Evolutionary conservation across 2,329 filamentous ascomycete genomes (phyloP).

Genomic region (Botryosphaeria dothidea): DNA sequence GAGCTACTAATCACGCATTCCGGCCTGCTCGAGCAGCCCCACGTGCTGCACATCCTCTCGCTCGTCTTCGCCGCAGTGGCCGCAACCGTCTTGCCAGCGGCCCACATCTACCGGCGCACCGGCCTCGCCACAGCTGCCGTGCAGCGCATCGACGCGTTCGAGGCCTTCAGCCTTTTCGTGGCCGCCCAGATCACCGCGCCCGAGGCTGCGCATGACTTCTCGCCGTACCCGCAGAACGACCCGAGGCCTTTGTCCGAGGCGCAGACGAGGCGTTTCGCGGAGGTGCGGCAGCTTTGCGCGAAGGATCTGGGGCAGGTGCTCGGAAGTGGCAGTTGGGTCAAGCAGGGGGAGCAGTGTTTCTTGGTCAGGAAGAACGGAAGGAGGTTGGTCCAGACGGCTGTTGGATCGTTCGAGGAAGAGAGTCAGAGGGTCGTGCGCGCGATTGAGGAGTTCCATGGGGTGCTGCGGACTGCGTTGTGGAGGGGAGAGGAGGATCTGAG

Average conservation of each 20-base stretch:
- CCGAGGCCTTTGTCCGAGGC: slow-evolving; percentile 21
- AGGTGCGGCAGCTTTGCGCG: slow-evolving; percentile 30
- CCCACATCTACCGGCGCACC: slow-evolving; percentile 49
- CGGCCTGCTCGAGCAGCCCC: slow-evolving; percentile 38
- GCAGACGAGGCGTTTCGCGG: not conserved
- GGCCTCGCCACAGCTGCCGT: not conserved
- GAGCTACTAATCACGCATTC: slow-evolving; percentile 37
- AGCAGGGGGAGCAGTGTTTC: slow-evolving; percentile 38
- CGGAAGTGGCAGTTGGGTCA: slow-evolving; percentile 46
- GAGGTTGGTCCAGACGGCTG: not conserved
- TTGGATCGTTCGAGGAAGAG: slow-evolving; percentile 33
- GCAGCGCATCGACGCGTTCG: slow-evolving; percentile 42
- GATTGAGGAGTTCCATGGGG: slow-evolving; percentile 28
- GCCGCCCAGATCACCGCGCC: slow-evolving; percentile 28
- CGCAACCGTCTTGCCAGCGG: slow-evolving; percentile 43
- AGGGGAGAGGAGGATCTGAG: slow-evolving; percentile 10
- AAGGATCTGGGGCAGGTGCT: slow-evolving; percentile 48
- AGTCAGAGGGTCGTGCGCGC: slow-evolving; percentile 23
- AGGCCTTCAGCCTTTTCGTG: slow-evolving; percentile 40
- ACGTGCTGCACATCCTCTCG: slow-evolving; percentile 40
- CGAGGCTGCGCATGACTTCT: slow-evolving; percentile 12
- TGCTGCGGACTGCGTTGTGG: slow-evolving; percentile 20
- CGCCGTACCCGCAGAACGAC: slow-evolving; percentile 22
- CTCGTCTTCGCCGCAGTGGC: slow-evolving; percentile 44
- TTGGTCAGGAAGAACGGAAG: slow-evolving; percentile 44